A percentile compares a stretch with the other conserved stretches of the same genome.
These are phyloP conservation scores for Colletotrichum chrysophilum DNA, from an alignment of 2,329 filamentous ascomycete species.

Conservation along the genomic window DNA sequence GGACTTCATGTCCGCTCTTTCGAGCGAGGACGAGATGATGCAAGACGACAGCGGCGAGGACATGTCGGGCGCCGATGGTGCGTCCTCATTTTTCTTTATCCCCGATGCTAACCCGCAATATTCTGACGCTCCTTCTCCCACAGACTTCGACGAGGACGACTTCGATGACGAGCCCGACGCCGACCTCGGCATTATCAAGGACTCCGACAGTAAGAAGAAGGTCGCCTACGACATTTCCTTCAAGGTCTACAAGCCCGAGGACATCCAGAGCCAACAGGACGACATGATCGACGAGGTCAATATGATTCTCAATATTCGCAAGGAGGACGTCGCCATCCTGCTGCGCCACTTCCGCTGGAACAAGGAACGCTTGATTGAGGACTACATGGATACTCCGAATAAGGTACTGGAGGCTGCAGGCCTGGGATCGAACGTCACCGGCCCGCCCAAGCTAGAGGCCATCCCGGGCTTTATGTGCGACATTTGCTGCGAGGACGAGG, in stretches of 20 bases:
- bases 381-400: constrained; percentile 90
- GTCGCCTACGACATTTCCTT: constrained; percentile 85
- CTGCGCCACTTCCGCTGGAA: constrained; percentile 94
- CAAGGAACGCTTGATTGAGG: constrained; percentile 91
- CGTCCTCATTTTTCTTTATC: constrained; percentile 11
- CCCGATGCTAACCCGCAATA: neutral
- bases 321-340: constrained; percentile 89
- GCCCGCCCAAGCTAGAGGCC: constrained; percentile 70
- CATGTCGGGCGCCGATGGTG: constrained; percentile 59
- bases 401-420: constrained; percentile 85
- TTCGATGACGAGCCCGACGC: constrained; percentile 63
- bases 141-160: constrained; percentile 63
- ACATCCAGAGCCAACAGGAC: constrained; percentile 87
- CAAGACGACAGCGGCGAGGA: constrained; percentile 81
- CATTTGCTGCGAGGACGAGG: constrained; percentile 92
- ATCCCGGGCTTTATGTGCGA: constrained; percentile 86
- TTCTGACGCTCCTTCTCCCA: neutral
- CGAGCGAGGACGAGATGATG: constrained; percentile 77
- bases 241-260: constrained; percentile 78
- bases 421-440: constrained; percentile 68
- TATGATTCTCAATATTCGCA: constrained; percentile 85
- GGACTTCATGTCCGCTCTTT: constrained; percentile 85
- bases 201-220: constrained; percentile 73
- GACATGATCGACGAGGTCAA: constrained; percentile 89
- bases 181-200: constrained; percentile 60